Base-by-base conservation (phyloP, 495 filamentous ascomycete genomes). In the Neurospora terricola region DNA sequence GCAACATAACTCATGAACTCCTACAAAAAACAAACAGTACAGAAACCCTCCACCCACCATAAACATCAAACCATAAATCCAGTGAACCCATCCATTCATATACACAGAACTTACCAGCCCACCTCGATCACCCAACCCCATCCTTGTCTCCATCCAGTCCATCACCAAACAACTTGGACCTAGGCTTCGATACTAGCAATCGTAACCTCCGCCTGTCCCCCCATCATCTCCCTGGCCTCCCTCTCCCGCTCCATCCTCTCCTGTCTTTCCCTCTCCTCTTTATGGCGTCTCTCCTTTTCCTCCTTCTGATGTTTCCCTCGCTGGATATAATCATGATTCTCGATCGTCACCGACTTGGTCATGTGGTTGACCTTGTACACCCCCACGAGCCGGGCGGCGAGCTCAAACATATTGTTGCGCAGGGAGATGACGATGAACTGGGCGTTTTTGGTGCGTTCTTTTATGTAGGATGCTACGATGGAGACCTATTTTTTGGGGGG, bases 291-390 rank as follows among this genome's bases (percentile, higher is more conserved):
- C 14, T 66, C 54, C 14, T 66, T 66, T 18, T 66, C 27, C 3
- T 66, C 54, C 12, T 62, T 66, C 23, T 66, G 54, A 36, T 66
- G 54, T 34, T 66, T 66, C 0, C 14, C 54, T 0, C 54, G 16
- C 54, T 69, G 38, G 18, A 81, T 54, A 71, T 94, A 97, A 78
- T 97, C 93, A 73, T 85, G 87, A 81, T 97, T 97, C 80, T 97
- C 93, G 66, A 97, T 94, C n/a, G 94, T 96, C 4, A 97, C 93
- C 78, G 92, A 94, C 89, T 97, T 97, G 54, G 94, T 97, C 96
- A 98, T 99, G 82, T 99, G 96, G 83, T 98, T 98, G 79, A 99
- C 96, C 84, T 99, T 99, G 83, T 99, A 99, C 68, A 99, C 94
- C 69, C 96, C 96, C 7, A 99, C 93, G 43, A 99, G 87, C 69